Percentiles rank a stretch among this genome's conserved stretches.
phyloP scores from a whole-genome alignment of 495 filamentous ascomycete genomes.

The Xylaria acuta region DNA sequence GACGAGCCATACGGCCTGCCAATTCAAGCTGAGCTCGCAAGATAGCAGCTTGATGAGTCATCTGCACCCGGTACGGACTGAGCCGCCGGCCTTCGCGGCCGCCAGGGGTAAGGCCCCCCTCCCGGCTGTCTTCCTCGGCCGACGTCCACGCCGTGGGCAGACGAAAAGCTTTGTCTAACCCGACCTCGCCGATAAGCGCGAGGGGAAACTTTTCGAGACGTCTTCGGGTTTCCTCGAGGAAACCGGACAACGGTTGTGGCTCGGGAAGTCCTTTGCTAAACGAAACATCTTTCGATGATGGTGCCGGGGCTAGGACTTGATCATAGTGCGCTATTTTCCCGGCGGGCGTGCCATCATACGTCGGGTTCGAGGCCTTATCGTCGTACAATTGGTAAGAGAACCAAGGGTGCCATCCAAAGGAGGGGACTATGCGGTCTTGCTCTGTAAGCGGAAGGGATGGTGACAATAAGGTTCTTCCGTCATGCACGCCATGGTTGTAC shows the following conservation, averaged over 20 bases:
- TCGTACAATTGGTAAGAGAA: slow-evolving; percentile 89
- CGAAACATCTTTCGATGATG: slow-evolving; percentile 54
- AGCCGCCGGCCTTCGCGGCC: slow-evolving; percentile 80
- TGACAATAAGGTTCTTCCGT: slow-evolving; percentile 26
- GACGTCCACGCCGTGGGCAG: slow-evolving; percentile 69
- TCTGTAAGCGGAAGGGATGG: slow-evolving; percentile 15
- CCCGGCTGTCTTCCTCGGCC: slow-evolving; percentile 41
- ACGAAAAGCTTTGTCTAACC: slow-evolving; percentile 84
- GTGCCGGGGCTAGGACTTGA: slow-evolving; percentile 66
- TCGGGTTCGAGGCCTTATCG: slow-evolving; percentile 52
- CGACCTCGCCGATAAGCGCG: slow-evolving; percentile 87
- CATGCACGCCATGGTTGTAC: slow-evolving; percentile 45
- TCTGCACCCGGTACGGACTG: slow-evolving; percentile 74
- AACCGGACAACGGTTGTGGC: slow-evolving; percentile 70
- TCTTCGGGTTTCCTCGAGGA: slow-evolving; percentile 67
- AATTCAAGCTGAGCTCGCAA: slow-evolving; percentile 83
- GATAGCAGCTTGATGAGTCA: slow-evolving; percentile 78
- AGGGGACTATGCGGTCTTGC: slow-evolving; percentile 65
- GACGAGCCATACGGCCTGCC: slow-evolving; percentile 78
- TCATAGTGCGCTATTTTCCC: slow-evolving; percentile 76
- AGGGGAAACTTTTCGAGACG: slow-evolving; percentile 68
- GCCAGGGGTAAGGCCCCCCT: slow-evolving; percentile 71
- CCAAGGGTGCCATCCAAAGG: slow-evolving; percentile 99
- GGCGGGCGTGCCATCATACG: slow-evolving; percentile 43
- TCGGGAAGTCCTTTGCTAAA: slow-evolving; percentile 74